Percentiles rank a stretch among this genome's conserved stretches.
Evolutionary conservation across 202 grass and related monocot genomes (phyloP).

Genomic region (Miscanthus sacchariflorus): DNA sequence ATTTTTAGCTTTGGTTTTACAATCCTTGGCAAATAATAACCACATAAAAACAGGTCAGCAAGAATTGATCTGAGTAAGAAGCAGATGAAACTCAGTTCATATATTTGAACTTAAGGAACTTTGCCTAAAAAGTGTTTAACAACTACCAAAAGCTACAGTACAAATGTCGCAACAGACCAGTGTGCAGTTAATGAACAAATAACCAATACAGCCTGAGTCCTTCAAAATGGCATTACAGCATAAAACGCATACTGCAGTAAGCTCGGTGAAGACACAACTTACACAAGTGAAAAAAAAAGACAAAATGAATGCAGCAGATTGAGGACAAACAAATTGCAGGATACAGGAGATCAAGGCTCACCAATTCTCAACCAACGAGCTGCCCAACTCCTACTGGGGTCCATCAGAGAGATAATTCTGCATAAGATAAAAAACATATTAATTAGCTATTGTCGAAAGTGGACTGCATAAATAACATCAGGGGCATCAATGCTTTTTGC

Average conservation of each 20-base stretch:
- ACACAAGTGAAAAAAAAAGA: neutral
- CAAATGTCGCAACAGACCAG: neutral
- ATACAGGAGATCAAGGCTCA: constrained; percentile 34
- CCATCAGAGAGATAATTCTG: constrained; percentile 97
- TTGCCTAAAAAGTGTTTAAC: neutral
- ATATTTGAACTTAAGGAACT: neutral
- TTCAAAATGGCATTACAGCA: neutral
- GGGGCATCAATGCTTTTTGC: neutral
- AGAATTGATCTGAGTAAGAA: neutral
- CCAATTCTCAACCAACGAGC: constrained; percentile 98
- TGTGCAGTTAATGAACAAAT: neutral
- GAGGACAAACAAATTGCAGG: neutral
- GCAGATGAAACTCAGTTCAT: neutral
- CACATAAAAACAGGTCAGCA: neutral
- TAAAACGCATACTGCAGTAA: neutral
- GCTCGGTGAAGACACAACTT: neutral
- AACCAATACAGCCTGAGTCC: constrained; percentile 2
- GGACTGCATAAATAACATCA: neutral
- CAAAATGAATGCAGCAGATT: constrained; percentile 5
- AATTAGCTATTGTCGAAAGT: neutral
- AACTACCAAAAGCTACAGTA: neutral
- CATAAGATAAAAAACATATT: constrained; percentile 27
- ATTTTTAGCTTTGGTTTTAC: neutral
- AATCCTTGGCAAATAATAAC: constrained; percentile 3
- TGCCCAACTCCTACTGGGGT: constrained; percentile 97